Evolutionary conservation across 2,329 filamentous ascomycete genomes (phyloP).

Genomic region (Diaporthe batatas): DNA sequence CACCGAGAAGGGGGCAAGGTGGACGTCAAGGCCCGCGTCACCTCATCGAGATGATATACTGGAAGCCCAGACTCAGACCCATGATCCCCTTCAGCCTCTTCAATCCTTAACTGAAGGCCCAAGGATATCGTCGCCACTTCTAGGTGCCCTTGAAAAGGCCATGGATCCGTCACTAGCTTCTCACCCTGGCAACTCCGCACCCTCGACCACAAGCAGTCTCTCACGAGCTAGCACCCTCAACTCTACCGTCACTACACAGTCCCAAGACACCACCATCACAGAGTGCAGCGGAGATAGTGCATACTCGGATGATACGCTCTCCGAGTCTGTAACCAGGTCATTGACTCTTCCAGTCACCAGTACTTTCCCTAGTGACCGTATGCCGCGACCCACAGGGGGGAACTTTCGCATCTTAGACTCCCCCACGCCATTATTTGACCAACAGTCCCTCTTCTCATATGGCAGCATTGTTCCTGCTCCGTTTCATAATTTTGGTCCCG

Average conservation of each 20-base stretch:
- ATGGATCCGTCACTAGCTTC: neutral
- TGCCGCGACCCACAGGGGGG: no score
- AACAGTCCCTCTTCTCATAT: neutral
- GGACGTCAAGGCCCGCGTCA: conserved; percentile 6
- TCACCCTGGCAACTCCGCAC: neutral
- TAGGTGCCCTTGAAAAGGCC: neutral
- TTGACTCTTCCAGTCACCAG: neutral
- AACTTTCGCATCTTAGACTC: no score
- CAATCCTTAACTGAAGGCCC: neutral
- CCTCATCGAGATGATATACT: neutral
- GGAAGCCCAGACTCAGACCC: conserved; percentile 9
- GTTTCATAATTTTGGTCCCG: no score
- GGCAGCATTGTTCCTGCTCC: no score
- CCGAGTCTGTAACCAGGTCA: neutral
- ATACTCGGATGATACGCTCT: neutral
- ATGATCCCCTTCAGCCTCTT: neutral
- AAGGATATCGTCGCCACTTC: neutral
- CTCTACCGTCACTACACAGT: neutral
- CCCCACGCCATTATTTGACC: neutral
- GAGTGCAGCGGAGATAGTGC: neutral
- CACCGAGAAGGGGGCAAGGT: neutral
- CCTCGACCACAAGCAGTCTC: neutral
- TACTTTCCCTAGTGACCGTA: neutral
- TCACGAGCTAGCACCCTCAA: conserved; percentile 10
- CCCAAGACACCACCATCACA: neutral